Evolutionary conservation across 345 rosid genomes (phyloP).

Genomic region (Dipteronia dyeriana): DNA sequence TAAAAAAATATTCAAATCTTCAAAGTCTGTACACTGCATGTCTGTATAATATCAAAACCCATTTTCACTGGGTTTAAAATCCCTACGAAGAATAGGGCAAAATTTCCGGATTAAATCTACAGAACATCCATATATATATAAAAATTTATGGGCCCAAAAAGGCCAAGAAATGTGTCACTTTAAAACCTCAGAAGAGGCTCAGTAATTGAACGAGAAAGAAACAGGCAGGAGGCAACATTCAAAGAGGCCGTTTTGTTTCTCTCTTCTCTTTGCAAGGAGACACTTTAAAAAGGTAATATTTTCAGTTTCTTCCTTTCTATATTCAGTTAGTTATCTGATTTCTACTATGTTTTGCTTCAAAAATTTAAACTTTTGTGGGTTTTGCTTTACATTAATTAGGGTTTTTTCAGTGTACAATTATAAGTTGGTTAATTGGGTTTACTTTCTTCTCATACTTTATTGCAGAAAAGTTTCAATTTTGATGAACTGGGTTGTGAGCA

Average conservation of each 20-base stretch:
- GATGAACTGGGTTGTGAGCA: slow-evolving; percentile 21
- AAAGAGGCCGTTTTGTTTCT: not conserved
- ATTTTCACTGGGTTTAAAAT: too few species aligned
- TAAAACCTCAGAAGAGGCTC: too few species aligned
- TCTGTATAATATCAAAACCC: too few species aligned
- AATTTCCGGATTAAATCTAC: too few species aligned
- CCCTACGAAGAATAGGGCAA: too few species aligned
- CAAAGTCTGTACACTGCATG: too few species aligned
- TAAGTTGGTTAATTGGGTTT: slow-evolving; percentile 1
- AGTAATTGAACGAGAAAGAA: too few species aligned
- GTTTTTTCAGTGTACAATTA: not conserved
- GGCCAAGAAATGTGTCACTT: not conserved
- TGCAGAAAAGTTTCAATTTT: slow-evolving; percentile 15
- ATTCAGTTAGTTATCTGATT: not conserved
- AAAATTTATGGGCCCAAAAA: too few species aligned
- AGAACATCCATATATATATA: too few species aligned
- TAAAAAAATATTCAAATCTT: too few species aligned
- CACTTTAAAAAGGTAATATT: not conserved
- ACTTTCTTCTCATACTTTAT: not conserved
- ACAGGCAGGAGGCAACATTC: too few species aligned
- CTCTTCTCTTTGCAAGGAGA: not conserved
- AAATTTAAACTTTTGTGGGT: not conserved
- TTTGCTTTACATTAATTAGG: not conserved
- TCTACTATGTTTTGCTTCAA: not conserved
- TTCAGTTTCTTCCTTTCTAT: not conserved